Conservation (phyloP, 108 stramenopile species). For the Phaeodactylum tricornutum region DNA sequence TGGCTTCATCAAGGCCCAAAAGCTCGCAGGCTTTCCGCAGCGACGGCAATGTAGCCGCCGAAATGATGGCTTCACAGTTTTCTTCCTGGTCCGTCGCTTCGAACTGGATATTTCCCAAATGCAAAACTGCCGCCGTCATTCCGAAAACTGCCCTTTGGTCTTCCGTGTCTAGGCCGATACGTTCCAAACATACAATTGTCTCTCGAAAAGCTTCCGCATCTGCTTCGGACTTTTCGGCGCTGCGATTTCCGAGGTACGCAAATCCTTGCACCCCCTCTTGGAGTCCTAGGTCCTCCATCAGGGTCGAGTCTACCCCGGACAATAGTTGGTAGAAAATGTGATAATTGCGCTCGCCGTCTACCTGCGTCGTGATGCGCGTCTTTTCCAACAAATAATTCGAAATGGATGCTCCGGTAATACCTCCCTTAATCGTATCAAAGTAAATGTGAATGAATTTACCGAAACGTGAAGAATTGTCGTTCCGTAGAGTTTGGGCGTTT, state of each 20-base stretch:
- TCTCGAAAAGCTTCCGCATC: conserved; percentile 53
- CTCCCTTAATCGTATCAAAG: conserved; percentile 56
- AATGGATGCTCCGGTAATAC: conserved; percentile 71
- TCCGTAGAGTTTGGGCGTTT: conserved; percentile 81
- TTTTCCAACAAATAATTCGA: conserved; percentile 91
- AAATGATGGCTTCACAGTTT: conserved; percentile 42
- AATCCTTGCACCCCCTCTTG: conserved; percentile 40
- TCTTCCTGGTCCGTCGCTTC: conserved; percentile 38
- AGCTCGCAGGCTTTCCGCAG: conserved; percentile 55
- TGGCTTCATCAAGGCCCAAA: conserved; percentile 51
- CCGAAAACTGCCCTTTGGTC: conserved; percentile 55
- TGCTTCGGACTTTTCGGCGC: conserved; percentile 15
- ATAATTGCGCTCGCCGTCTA: conserved; percentile 93
- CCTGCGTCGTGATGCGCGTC: conserved; percentile 83
- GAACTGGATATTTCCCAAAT: conserved; percentile 85
- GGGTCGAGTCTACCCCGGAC: conserved; percentile 40
- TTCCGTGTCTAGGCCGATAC: conserved; percentile 48
- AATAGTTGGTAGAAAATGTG: conserved; percentile 97
- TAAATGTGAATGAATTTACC: conserved; percentile 91
- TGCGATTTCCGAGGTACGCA: conserved; percentile 50
- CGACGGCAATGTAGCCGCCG: conserved; percentile 28
- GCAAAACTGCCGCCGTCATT: conserved; percentile 81
- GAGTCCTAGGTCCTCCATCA: conserved; percentile 44
- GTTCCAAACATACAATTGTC: conserved; percentile 55
- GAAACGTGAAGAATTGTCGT: conserved; percentile 90